Percentiles rank a stretch among this genome's conserved stretches.
Evolutionary conservation across 805 yeast genomes (phyloP).

Genomic region (Jamesozyma lodderae): DNA sequence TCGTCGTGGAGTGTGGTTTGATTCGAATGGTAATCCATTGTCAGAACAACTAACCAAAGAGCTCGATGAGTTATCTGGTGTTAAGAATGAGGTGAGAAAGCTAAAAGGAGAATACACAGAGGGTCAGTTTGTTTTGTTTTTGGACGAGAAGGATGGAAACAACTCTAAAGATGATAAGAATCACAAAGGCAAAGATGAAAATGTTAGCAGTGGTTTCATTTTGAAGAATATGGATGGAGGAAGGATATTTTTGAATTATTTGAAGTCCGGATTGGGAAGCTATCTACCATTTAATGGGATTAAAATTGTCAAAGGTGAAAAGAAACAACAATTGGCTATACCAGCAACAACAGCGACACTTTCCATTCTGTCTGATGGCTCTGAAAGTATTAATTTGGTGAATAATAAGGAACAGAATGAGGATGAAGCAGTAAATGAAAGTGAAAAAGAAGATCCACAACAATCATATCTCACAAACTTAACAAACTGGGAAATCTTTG

Average conservation of each 20-base stretch:
- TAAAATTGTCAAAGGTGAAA: slow-evolving; percentile 24
- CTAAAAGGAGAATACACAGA: slow-evolving; percentile 3
- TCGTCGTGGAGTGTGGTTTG: slow-evolving; percentile 80
- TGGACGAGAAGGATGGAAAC: slow-evolving; percentile 5
- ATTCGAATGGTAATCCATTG: slow-evolving; percentile 48
- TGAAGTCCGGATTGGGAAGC: slow-evolving; percentile 29
- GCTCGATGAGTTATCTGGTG: slow-evolving; percentile 38
- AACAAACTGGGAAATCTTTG: slow-evolving; percentile 8
- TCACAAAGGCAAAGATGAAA: too few relatives aligned
- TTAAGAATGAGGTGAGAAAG: slow-evolving; percentile 2
- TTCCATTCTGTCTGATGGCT: background rate
- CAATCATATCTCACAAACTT: slow-evolving; percentile 1
- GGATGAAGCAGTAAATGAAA: background rate
- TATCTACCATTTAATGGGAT: slow-evolving; percentile 39
- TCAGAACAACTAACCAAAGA: slow-evolving; percentile 40
- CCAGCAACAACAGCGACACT: too few relatives aligned
- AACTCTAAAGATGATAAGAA: too few relatives aligned
- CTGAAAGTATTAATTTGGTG: slow-evolving; percentile 27
- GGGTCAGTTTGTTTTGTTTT: slow-evolving; percentile 28
- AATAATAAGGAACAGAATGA: slow-evolving; percentile 27
- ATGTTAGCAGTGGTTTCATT: slow-evolving; percentile 35
- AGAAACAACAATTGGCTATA: background rate
- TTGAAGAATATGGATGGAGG: slow-evolving; percentile 38
- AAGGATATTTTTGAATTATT: slow-evolving; percentile 30
- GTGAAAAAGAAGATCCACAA: background rate